A percentile compares a stretch with the other conserved stretches of the same genome.
These are phyloP conservation scores for Chaetoceros tenuissimus DNA, from an alignment of 108 stramenopile species.

Conservation along the genomic window DNA sequence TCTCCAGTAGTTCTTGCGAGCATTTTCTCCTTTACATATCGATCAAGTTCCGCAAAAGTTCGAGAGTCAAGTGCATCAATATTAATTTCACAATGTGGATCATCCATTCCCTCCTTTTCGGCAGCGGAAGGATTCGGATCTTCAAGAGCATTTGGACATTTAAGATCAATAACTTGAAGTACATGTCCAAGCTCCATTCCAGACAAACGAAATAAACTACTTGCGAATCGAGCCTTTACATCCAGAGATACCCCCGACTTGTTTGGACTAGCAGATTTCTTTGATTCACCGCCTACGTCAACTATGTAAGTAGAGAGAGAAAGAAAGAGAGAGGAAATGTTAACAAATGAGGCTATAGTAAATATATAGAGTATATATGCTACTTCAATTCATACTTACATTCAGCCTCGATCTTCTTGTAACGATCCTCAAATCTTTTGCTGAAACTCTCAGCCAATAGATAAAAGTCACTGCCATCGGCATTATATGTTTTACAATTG, in stretches of 20 bases:
- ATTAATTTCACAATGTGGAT: conserved; percentile 79
- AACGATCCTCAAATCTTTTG: conserved; percentile 81
- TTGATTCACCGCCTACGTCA: no score
- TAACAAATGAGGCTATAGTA: no score
- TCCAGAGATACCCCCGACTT: conserved; percentile 32
- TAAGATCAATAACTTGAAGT: conserved; percentile 63
- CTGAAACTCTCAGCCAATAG: conserved; percentile 54
- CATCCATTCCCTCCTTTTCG: conserved; percentile 19
- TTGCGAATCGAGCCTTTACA: conserved; percentile 66
- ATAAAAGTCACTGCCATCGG: conserved; percentile 85
- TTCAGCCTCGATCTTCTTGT: conserved; percentile 25
- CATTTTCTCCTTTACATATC: conserved; percentile 31
- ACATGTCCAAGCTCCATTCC: conserved; percentile 84
- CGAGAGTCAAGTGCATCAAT: conserved; percentile 70
- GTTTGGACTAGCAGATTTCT: neutral
- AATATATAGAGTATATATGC: no score
- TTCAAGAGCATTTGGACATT: conserved; percentile 80
- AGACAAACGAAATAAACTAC: conserved; percentile 69
- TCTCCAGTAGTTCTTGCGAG: neutral
- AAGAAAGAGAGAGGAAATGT: no score
- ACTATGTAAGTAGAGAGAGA: no score
- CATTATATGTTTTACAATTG: conserved; percentile 95
- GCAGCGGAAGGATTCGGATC: conserved; percentile 16
- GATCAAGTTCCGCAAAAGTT: conserved; percentile 71
- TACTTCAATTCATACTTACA: no score